phyloP scores from a whole-genome alignment of 169 alveolate species.

The Pseudocohnilembus persalinus region DNA sequence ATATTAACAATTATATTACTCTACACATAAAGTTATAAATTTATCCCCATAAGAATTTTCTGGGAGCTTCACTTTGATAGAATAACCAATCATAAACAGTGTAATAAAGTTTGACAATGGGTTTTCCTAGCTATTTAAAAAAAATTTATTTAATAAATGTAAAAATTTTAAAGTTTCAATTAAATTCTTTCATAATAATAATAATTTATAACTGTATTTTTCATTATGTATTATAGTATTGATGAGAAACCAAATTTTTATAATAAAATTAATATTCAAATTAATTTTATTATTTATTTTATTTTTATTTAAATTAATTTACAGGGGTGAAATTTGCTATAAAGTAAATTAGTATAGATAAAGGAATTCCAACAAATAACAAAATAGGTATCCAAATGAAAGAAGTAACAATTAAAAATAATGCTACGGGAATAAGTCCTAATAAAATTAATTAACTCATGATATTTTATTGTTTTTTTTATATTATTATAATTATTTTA shows the following conservation, averaged over 20 bases:
- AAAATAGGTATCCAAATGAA: constrained; percentile 24
- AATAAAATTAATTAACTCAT: too few relatives aligned
- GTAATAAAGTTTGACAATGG: neutral
- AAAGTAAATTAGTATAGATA: too few relatives aligned
- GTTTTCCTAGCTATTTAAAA: neutral
- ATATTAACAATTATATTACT: too few relatives aligned
- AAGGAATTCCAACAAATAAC: neutral
- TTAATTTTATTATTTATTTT: too few relatives aligned
- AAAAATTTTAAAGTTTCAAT: neutral
- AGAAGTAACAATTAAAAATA: neutral
- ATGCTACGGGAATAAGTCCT: too few relatives aligned
- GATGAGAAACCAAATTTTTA: too few relatives aligned
- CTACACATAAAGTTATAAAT: constrained; percentile 54
- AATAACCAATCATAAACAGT: constrained; percentile 39
- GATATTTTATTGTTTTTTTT: too few relatives aligned
- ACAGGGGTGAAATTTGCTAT: too few relatives aligned
- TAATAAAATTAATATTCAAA: too few relatives aligned
- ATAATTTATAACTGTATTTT: constrained; percentile 4
- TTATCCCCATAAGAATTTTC: constrained; percentile 54
- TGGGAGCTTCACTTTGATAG: constrained; percentile 39
- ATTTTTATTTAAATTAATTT: too few relatives aligned
- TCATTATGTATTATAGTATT: neutral
- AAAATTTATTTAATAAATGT: neutral
- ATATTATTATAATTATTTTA: too few relatives aligned
- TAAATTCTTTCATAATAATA: too few relatives aligned